A percentile compares a stretch with the other conserved stretches of the same genome.
phyloP scores from a whole-genome alignment of 768 basidiomycete species.

The Tylopilus intermedius region DNA sequence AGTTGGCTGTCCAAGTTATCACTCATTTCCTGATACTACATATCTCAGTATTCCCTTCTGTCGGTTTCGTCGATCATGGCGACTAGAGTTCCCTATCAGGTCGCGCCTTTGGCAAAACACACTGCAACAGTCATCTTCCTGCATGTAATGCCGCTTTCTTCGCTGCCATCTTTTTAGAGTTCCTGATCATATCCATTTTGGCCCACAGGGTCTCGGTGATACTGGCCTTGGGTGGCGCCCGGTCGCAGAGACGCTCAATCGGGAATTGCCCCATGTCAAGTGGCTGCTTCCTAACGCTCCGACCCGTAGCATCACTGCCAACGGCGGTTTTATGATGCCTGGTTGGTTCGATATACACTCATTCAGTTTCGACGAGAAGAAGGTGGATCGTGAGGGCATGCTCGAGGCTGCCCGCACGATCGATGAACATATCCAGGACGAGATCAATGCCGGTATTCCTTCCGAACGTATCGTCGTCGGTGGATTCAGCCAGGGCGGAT shows the following conservation, averaged over 20 bases:
- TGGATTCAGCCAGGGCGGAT: conserved; percentile 85
- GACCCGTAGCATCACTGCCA: conserved; percentile 62
- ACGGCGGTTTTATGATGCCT: conserved; percentile 64
- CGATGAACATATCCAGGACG: conserved; percentile 65
- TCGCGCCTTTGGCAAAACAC: conserved; percentile 57
- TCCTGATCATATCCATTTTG: not conserved
- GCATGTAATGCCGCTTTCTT: conserved; percentile 52
- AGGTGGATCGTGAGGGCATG: conserved; percentile 63
- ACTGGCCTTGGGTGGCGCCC: conserved; percentile 72
- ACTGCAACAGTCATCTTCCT: conserved; percentile 85
- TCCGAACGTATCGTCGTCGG: conserved; percentile 74
- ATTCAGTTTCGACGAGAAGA: conserved; percentile 47
- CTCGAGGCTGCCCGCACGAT: conserved; percentile 55
- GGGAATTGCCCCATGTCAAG: conserved; percentile 68
- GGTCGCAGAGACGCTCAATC: conserved; percentile 63
- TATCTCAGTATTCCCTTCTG: not conserved
- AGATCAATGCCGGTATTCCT: conserved; percentile 67
- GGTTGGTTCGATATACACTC: conserved; percentile 78
- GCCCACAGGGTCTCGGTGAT: conserved; percentile 67
- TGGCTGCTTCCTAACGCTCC: conserved; percentile 57
- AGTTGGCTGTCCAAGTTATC: not conserved
- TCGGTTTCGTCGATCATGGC: not conserved
- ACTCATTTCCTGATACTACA: not conserved
- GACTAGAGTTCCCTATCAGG: conserved; percentile 34
- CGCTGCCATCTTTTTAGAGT: not conserved